Evolutionary conservation across 371 early-diverging fungal genomes (phyloP).

Genomic region (Ecytonucleospora hepatopenaei): DNA sequence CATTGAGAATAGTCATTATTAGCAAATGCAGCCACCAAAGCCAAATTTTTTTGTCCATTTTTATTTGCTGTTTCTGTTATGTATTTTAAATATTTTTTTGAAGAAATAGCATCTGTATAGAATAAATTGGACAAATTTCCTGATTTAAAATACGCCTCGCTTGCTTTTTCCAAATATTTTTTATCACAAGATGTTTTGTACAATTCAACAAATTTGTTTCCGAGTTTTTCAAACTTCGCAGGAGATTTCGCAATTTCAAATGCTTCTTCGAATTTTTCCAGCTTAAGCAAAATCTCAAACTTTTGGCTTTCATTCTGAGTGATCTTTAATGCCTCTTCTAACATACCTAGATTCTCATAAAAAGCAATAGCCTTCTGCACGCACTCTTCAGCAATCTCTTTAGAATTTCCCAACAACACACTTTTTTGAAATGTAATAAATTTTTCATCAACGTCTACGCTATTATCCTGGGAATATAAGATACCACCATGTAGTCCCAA

Average conservation of each 20-base stretch:
- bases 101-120: conserved; percentile 28
- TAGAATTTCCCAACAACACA: conserved; percentile 25
- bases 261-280: conserved; percentile 45
- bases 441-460: conserved; percentile 24
- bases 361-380: conserved; percentile 45
- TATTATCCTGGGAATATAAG: conserved; percentile 28
- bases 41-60: conserved; percentile 33
- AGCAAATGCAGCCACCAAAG: conserved; percentile 40
- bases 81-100: conserved; percentile 23
- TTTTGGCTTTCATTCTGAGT: conserved; percentile 40
- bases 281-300: conserved; percentile 53
- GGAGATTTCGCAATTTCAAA: conserved; percentile 28
- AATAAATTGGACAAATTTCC: conserved; percentile 30
- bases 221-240: conserved; percentile 39
- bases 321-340: conserved; percentile 42
- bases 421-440: conserved; percentile 38
- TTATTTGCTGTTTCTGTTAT: conserved; percentile 30
- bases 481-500: conserved; percentile 31
- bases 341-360: conserved; percentile 37
- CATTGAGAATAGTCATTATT: conserved; percentile 32
- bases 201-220: conserved; percentile 22
- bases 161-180: conserved; percentile 27
- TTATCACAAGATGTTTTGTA: neutral
- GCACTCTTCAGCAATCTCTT: conserved; percentile 7
- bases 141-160: conserved; percentile 39